Percentiles rank a stretch among this genome's conserved stretches.
These are phyloP conservation scores for Usnea hakonensis DNA, from an alignment of 495 filamentous ascomycete species.

Conservation along the genomic window DNA sequence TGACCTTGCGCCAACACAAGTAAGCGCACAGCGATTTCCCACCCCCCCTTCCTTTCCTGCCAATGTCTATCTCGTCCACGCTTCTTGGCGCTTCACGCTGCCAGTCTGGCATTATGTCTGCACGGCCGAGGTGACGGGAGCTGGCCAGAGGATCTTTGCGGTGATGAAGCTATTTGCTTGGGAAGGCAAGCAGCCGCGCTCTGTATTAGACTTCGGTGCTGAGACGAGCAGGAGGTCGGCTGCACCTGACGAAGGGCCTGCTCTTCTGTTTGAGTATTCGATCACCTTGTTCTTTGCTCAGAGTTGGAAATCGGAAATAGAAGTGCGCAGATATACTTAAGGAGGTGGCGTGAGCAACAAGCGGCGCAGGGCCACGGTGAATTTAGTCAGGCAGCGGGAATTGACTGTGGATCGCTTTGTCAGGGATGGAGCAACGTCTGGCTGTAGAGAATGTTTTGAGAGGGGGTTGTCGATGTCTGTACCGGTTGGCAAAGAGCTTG, in stretches of 20 bases:
- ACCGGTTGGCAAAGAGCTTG: neutral
- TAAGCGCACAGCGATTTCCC: neutral
- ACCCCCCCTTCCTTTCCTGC: neutral
- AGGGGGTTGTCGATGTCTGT: neutral
- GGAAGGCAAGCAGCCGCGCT: slow-evolving; percentile 8
- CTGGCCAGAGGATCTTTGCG: neutral
- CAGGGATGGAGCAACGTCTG: neutral
- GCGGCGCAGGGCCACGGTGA: neutral
- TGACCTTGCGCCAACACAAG: neutral
- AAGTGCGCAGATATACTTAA: no score
- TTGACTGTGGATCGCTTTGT: neutral
- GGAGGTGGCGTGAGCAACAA: neutral
- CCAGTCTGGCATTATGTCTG: neutral
- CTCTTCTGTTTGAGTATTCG: no score
- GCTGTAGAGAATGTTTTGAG: neutral
- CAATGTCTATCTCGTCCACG: neutral
- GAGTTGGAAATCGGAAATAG: no score
- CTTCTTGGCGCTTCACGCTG: neutral
- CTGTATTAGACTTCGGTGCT: slow-evolving; percentile 41
- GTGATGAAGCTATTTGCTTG: neutral
- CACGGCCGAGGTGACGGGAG: neutral
- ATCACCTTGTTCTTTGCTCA: no score
- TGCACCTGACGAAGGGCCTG: no score
- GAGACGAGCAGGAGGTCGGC: slow-evolving; percentile 48
- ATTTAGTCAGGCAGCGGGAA: neutral